phyloP scores from a whole-genome alignment of 202 grass and related monocot species.

The Digitaria exilis region DNA sequence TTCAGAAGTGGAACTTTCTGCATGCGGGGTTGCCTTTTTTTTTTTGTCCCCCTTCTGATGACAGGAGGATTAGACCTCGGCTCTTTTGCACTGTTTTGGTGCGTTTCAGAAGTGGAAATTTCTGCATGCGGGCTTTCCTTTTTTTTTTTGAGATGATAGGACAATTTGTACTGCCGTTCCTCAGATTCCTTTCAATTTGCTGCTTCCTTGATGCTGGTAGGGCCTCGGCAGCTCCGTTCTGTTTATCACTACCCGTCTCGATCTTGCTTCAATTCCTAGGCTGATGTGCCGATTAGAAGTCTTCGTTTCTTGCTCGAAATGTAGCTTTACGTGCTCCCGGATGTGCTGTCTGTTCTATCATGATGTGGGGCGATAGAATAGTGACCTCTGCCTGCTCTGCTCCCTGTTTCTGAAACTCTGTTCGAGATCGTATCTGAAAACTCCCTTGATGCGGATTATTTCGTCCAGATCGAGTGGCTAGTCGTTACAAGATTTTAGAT shows the following conservation, averaged over 20 bases:
- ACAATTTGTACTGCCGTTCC: neutral
- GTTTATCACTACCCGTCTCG: constrained; percentile 2
- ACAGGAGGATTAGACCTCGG: neutral
- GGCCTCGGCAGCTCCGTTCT: neutral
- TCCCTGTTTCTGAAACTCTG: neutral
- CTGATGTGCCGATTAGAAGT: neutral
- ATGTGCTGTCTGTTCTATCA: neutral
- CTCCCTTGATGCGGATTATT: neutral
- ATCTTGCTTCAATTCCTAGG: neutral
- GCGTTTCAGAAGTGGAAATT: neutral
- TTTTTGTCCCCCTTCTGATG: too few relatives aligned
- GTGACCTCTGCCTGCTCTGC: neutral
- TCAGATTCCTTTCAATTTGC: neutral
- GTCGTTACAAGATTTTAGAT: neutral
- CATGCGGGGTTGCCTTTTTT: neutral
- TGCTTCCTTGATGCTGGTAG: neutral
- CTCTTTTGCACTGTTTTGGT: too few relatives aligned
- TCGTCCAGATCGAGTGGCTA: neutral
- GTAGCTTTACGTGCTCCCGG: neutral
- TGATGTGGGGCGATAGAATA: neutral
- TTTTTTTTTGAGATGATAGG: neutral
- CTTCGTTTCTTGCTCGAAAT: too few relatives aligned
- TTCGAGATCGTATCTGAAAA: neutral
- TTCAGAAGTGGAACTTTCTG: neutral
- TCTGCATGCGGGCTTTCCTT: neutral